Evolutionary conservation across 2,329 filamentous ascomycete genomes (phyloP).

Genomic region (Pseudogymnoascus sp.): DNA sequence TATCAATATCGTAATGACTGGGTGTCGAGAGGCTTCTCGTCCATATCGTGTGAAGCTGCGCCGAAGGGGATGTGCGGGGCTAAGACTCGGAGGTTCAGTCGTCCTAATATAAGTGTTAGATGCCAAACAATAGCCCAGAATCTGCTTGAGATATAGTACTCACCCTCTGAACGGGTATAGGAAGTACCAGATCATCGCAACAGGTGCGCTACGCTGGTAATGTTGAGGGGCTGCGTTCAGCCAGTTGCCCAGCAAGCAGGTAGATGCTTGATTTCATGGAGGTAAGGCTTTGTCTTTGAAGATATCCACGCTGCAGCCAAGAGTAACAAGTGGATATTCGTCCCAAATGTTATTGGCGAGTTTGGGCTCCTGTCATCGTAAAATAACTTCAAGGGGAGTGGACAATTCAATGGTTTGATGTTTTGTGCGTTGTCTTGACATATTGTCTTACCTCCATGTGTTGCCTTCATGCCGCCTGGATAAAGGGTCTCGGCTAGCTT

Average conservation of each 20-base stretch:
- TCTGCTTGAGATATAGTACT: conserved; percentile 28
- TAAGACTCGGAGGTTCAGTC: conserved; percentile 61
- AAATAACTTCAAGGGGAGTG: background rate
- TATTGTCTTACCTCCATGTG: background rate
- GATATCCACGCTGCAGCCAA: background rate
- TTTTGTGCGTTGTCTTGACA: background rate
- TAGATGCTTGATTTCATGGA: background rate
- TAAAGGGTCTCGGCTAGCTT: background rate
- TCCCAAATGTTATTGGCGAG: background rate
- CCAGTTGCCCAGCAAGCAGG: background rate
- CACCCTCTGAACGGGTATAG: conserved; percentile 70
- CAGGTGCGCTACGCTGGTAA: background rate
- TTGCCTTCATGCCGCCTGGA: background rate
- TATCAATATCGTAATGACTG: conserved; percentile 62
- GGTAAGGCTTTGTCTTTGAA: background rate
- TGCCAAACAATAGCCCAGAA: conserved; percentile 14
- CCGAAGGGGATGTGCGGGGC: conserved; percentile 56
- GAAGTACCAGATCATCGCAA: conserved; percentile 63
- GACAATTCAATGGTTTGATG: background rate
- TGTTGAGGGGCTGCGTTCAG: too few species aligned
- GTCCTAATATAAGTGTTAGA: conserved; percentile 42
- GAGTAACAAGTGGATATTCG: background rate
- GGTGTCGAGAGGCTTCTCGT: conserved; percentile 61
- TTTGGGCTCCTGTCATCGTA: background rate
- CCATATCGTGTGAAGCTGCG: conserved; percentile 59